Evolutionary conservation across 2,329 filamentous ascomycete genomes (phyloP).

Genomic region (Botrytis hyacinthi): DNA sequence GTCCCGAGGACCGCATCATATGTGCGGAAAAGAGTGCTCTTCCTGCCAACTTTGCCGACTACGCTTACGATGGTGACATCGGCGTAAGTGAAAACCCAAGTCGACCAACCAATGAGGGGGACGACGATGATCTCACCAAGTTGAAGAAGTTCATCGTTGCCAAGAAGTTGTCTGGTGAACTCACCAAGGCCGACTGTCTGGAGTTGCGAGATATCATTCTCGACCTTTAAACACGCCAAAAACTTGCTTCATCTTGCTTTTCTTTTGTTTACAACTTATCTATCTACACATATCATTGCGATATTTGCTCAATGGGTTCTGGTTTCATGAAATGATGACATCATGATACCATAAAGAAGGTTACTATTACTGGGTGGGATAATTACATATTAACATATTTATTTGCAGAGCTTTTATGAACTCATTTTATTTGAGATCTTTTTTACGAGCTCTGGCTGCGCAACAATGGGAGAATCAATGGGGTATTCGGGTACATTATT

Average conservation of each 20-base stretch:
- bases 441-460: constrained; percentile 6
- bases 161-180: not conserved
- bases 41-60: constrained; percentile 37
- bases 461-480: not conserved
- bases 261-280: not conserved
- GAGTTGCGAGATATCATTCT: not conserved
- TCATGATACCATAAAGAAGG: not conserved
- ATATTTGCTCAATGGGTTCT: not conserved
- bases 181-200: not conserved
- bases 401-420: not conserved
- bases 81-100: constrained; percentile 16
- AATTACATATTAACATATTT: not conserved
- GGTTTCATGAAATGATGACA: not conserved
- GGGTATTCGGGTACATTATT: not conserved
- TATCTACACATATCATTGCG: not conserved
- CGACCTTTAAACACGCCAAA: not conserved
- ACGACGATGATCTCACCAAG: not conserved
- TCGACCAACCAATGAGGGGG: not conserved
- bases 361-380: not conserved
- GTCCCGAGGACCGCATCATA: constrained; percentile 28
- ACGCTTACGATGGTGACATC: constrained; percentile 37
- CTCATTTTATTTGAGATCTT: not conserved
- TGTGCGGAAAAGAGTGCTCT: constrained; percentile 27
- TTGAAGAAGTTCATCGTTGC: not conserved
- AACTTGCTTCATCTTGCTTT: not conserved